Conservation (phyloP, 1,284 basidiomycete genomes). For the Prillingera fragicola region DNA sequence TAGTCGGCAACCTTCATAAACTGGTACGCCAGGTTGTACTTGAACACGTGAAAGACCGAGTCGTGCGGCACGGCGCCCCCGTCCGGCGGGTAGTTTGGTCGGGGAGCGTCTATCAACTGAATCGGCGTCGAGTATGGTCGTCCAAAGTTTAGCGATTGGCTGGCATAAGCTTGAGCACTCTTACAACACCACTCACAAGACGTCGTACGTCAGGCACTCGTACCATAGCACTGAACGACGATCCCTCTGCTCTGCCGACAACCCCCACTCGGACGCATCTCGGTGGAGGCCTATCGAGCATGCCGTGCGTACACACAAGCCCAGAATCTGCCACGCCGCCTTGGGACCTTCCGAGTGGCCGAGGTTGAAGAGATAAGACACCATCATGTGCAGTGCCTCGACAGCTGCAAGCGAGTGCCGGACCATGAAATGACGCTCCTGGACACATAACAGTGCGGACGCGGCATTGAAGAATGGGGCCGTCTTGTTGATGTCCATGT, state of each 20-base stretch:
- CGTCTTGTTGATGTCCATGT: too few relatives aligned
- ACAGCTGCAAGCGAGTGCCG: conserved; percentile 18
- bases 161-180: too few relatives aligned
- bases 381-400: conserved; percentile 25
- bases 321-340: conserved; percentile 22
- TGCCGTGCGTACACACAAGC: conserved; percentile 15
- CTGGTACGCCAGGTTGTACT: conserved; percentile 15
- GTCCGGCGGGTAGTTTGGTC: conserved; percentile 10
- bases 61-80: conserved; percentile 9
- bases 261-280: conserved; percentile 22
- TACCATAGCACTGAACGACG: conserved; percentile 18
- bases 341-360: conserved; percentile 16
- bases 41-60: conserved; percentile 19
- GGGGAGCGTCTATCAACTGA: conserved; percentile 18
- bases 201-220: conserved; percentile 21
- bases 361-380: conserved; percentile 17
- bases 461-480: conserved; percentile 18
- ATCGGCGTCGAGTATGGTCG: conserved; percentile 23
- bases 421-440: conserved; percentile 20
- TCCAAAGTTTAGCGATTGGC: conserved; percentile 27
- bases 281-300: conserved; percentile 18
- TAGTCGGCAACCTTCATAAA: conserved; percentile 21
- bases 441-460: conserved; percentile 13
- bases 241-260: conserved; percentile 16
- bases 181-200: too few relatives aligned